Evolutionary conservation across 768 basidiomycete genomes (phyloP), one percentile per base, ranked within the genome.

Genomic region (Leucosporidium yakuticum): DNA sequence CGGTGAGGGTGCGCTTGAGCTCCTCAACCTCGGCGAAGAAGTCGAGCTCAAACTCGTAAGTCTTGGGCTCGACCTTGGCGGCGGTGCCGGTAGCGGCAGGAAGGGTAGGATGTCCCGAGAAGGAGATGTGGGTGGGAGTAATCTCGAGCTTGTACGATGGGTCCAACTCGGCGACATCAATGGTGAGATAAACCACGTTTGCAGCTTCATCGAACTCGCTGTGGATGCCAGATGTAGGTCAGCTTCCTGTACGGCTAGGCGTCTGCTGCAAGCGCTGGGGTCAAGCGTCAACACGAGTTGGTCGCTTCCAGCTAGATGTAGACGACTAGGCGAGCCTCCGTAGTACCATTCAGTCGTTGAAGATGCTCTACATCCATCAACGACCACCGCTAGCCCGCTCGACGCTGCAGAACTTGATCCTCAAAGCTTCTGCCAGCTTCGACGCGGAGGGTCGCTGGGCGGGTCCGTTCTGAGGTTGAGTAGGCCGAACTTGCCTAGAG

Each of bases 21-120:
- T 85, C 79, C 85, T 87, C 83, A 67, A 95, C 83, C 71, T 90
- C 88, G 62, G 78, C 86, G 76, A 81, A 95, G 53, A 97, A 83
- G 4, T 90, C 84, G 72, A 96, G 80, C 49, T 83, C 80, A 79
- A 95, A 92, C 62, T 81, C 85, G 79, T 87, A 95, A 32, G 87
- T 82, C 75, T 83, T 86, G 74, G 83, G 82, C 63, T 83, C 81
- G 34, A 81, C 77, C 66, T 79, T 79, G 34, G 74, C 69, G 14
- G 78, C 73, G 73, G 80, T 80, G 57, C 29, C 56, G n/a, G 60
- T 57, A 29, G 67, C 51, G 59, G 62, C 32, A 17, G 32, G 51
- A 27, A 34, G 25, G 66, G 76, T 77, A 48, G 78, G 74, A 69
- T 78, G 77, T 57, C 79, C 80, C 59, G 69, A 63, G 76, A 81